These are phyloP conservation scores for Fraxinus nigra DNA, from an alignment of 305 asterid species.

Conservation along the genomic window DNA sequence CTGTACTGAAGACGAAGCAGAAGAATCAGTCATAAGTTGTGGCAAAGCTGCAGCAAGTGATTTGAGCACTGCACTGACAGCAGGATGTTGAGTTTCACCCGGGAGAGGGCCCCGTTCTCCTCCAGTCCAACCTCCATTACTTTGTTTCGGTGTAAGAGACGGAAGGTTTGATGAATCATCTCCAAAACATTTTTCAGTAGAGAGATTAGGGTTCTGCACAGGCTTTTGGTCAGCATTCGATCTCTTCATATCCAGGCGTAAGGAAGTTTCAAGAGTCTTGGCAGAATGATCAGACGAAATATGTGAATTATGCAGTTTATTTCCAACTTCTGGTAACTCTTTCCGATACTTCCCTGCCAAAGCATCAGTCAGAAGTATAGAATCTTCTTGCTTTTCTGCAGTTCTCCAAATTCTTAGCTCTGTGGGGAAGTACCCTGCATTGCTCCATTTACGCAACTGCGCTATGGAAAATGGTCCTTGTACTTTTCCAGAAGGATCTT, in stretches of 20 bases:
- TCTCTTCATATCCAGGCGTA: slow-evolving; percentile 40
- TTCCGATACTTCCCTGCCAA: slow-evolving; percentile 69
- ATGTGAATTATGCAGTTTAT: slow-evolving; percentile 23
- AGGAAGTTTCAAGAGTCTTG: slow-evolving; percentile 32
- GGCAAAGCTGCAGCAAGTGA: slow-evolving; percentile 54
- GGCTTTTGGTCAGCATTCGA: slow-evolving; percentile 34
- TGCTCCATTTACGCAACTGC: slow-evolving; percentile 95
- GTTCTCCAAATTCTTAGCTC: slow-evolving; percentile 77
- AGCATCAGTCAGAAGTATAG: slow-evolving; percentile 68
- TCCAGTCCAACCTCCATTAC: slow-evolving; percentile 37
- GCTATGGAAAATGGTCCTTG: slow-evolving; percentile 96
- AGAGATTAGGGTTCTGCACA: slow-evolving; percentile 34
- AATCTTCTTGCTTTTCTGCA: slow-evolving; percentile 52
- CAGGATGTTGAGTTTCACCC: slow-evolving; percentile 41
- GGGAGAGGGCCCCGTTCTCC: slow-evolving; percentile 36
- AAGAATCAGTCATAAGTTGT: slow-evolving; percentile 32
- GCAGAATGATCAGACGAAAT: slow-evolving; percentile 32
- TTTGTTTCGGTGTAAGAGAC: slow-evolving; percentile 71
- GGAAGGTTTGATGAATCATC: slow-evolving; percentile 52
- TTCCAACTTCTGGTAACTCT: slow-evolving; percentile 41
- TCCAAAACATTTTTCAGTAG: slow-evolving; percentile 48
- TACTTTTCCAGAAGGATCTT: slow-evolving; percentile 91
- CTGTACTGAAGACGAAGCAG: slow-evolving; percentile 43
- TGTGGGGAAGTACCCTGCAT: slow-evolving; percentile 85
- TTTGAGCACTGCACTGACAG: slow-evolving; percentile 37